Evolutionary conservation across 257 asterid species (phyloP).

Genomic region (Solanum stenotomum): DNA sequence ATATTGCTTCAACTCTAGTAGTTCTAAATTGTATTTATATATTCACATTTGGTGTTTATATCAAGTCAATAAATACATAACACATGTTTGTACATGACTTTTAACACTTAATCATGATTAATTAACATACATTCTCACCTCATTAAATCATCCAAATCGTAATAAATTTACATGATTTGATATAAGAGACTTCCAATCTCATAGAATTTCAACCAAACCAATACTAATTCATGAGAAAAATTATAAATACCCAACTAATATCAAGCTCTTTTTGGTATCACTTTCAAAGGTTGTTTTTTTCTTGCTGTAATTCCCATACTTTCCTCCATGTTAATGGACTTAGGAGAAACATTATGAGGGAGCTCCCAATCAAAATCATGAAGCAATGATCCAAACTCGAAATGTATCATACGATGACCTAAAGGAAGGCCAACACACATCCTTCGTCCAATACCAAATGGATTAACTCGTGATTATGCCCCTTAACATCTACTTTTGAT

Average conservation of each 20-base stretch:
- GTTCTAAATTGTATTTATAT: background rate
- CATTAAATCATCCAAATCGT: background rate
- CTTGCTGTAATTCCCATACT: slow-evolving; percentile 22
- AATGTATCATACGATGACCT: background rate
- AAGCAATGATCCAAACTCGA: background rate
- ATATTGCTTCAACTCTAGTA: background rate
- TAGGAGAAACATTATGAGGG: background rate
- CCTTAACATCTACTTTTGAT: background rate
- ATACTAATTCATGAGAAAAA: background rate
- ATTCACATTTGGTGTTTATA: background rate
- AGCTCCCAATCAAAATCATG: background rate
- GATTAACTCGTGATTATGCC: background rate
- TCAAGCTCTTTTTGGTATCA: slow-evolving; percentile 9
- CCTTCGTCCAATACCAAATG: background rate
- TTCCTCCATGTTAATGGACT: background rate
- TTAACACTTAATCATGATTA: background rate
- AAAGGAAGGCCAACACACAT: background rate
- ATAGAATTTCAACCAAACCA: background rate
- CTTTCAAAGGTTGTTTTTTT: slow-evolving; percentile 31
- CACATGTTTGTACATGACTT: background rate
- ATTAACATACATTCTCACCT: background rate
- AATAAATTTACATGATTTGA: background rate
- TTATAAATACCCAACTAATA: background rate
- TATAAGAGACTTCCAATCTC: too few species aligned
- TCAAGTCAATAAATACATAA: background rate